These are phyloP conservation scores for Trichoderma oligosporum DNA, from an alignment of 2,329 filamentous ascomycete species.

Conservation along the genomic window DNA sequence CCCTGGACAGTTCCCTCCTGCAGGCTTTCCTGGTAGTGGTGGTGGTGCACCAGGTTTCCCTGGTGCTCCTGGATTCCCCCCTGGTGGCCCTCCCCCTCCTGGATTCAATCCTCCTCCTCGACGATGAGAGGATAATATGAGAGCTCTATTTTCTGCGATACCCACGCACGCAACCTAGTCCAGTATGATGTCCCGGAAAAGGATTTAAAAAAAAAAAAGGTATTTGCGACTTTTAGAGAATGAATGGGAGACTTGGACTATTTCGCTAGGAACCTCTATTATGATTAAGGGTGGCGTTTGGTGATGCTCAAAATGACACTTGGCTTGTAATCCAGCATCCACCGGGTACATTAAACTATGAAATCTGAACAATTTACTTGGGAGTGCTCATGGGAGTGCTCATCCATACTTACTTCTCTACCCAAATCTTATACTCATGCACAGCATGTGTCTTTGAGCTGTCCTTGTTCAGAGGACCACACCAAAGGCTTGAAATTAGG, in stretches of 20 bases:
- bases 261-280: constrained; percentile 13
- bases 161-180: constrained; percentile 18
- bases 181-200: constrained; percentile 1
- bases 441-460: too few relatives aligned
- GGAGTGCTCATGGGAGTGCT: too few relatives aligned
- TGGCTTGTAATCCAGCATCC: constrained; percentile 17
- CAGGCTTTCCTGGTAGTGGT: constrained; percentile 40
- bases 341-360: constrained; percentile 17
- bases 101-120: constrained; percentile 73
- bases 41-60: constrained; percentile 35
- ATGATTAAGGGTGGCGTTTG: constrained; percentile 19
- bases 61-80: constrained; percentile 49
- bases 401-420: too few relatives aligned
- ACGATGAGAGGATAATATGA: constrained; percentile 39
- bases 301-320: constrained; percentile 16
- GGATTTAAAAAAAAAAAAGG: not conserved
- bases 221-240: constrained; percentile 17
- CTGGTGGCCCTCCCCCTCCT: constrained; percentile 49
- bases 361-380: not conserved
- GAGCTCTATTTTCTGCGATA: constrained; percentile 17
- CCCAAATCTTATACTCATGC: too few relatives aligned
- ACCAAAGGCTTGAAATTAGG: too few relatives aligned
- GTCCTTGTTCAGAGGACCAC: too few relatives aligned
- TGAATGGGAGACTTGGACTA: constrained; percentile 16
- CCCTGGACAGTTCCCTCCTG: constrained; percentile 45